A percentile compares a stretch with the other conserved stretches of the same genome.
Evolutionary conservation across 495 filamentous ascomycete species (phyloP).

Genomic region (Thozetella sp.): DNA sequence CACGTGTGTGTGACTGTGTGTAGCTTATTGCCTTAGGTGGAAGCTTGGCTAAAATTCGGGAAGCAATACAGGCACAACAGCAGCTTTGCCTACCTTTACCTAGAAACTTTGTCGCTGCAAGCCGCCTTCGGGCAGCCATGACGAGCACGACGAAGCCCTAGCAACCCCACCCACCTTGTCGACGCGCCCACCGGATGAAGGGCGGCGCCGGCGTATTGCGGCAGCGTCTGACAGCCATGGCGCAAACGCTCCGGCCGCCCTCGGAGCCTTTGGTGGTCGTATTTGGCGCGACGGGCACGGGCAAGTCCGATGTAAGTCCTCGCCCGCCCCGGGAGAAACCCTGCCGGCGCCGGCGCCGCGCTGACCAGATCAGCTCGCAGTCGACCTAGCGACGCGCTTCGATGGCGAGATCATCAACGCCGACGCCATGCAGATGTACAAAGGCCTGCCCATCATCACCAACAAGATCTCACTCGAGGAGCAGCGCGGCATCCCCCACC

Average conservation of each 20-base stretch:
- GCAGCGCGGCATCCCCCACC: conserved; percentile 81
- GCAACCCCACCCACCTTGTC: no score
- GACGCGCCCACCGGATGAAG: no score
- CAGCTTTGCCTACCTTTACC: no score
- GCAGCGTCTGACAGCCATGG: conserved; percentile 21
- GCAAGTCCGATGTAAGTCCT: conserved; percentile 87
- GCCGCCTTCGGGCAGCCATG: no score
- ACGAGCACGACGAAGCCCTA: no score
- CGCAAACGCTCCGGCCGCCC: conserved; percentile 13
- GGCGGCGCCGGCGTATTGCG: neutral
- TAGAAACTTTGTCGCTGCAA: no score
- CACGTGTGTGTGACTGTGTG: neutral
- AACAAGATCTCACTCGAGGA: conserved; percentile 84
- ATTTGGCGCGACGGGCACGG: conserved; percentile 91
- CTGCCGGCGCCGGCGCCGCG: no score
- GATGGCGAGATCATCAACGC: conserved; percentile 97
- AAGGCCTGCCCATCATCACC: conserved; percentile 90
- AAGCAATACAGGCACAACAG: no score
- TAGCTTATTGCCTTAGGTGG: neutral
- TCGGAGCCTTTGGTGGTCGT: conserved; percentile 74
- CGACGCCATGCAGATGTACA: conserved; percentile 99
- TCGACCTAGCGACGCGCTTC: conserved; percentile 79
- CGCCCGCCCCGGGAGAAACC: neutral
- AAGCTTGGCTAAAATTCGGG: no score
- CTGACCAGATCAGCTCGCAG: conserved; percentile 72